Base-by-base conservation (phyloP, 208 protist species). In the Angomonas deanei region DNA sequence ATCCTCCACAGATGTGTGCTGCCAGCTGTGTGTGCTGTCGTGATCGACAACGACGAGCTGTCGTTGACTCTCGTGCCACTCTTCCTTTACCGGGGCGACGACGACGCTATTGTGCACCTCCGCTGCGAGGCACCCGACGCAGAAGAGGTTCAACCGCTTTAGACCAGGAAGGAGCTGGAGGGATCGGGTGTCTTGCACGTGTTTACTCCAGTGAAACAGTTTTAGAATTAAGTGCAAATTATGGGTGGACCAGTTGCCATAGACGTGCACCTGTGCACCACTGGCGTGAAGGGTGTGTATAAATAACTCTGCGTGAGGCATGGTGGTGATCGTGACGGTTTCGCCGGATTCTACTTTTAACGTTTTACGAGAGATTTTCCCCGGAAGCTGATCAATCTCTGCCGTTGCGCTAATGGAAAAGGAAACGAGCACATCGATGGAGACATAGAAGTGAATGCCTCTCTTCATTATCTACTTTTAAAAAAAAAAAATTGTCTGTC, bases 371-470 rank as follows among this genome's bases (percentile, higher is more conserved):
- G 70, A 33, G 6, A 83, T 82, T 15, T 76, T 71, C 8, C 87
- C 87, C 4, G 79, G 68, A 4, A 54, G 39, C 23, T 58, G 66
- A 3, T 61, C 52, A 13, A 75, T 26, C 2, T 38, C 56, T 21
- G 54, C 13, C 8, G 68, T 65, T 3, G 76, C 62, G 38, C 21
- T 3, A 8, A 2, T 36, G 31, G 53, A 46, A 55, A 84, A 78
- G 5, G 69, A 68, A 1, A 88, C 63, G 32, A 93, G 74, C 2
- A 76, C 72, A 54, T 91, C 77, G 0, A 76, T 64, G 47, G 67
- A 74, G 57, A 91, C 77, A 42, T 87, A 93, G 52, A 89, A 91
- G n/a, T 83, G 70, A 34, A 88, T 59, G 30, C 78, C 79, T 26
- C 71, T 62, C 76, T 74, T 83, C 76, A 83, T 84, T 15, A 15